These are phyloP conservation scores for Microthlaspi erraticum DNA, from an alignment of 345 rosid species.

Conservation along the genomic window DNA sequence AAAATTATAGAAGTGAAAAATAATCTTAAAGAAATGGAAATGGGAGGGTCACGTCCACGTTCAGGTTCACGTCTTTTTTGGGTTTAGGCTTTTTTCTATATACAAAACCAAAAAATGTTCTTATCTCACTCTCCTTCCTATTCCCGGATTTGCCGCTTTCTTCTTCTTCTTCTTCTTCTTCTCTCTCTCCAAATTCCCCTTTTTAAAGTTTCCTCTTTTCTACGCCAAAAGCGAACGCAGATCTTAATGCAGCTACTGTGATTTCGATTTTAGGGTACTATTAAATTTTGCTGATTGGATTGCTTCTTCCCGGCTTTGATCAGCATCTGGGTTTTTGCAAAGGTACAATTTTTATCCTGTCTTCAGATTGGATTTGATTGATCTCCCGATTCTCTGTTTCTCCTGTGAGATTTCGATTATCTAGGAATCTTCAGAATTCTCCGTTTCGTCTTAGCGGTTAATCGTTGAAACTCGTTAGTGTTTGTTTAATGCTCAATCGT, in stretches of 20 bases:
- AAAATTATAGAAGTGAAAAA: not conserved
- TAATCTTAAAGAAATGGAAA: not conserved
- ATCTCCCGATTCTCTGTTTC: conserved; percentile 22
- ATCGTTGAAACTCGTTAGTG: conserved; percentile 36
- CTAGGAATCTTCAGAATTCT: conserved; percentile 18
- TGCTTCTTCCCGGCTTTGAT: conserved; percentile 29
- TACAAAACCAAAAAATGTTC: conserved; percentile 36
- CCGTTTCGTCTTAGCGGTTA: conserved; percentile 7
- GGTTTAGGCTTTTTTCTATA: conserved; percentile 10
- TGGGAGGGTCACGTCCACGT: conserved; percentile 35
- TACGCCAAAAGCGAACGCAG: conserved; percentile 41
- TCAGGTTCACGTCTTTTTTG: conserved; percentile 33
- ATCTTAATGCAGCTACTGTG: conserved; percentile 42
- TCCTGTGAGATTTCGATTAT: conserved; percentile 28
- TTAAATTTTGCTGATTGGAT: conserved; percentile 3
- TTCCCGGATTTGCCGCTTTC: conserved; percentile 49
- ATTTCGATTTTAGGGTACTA: conserved; percentile 21
- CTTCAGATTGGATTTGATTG: conserved; percentile 19
- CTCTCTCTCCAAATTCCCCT: conserved; percentile 17
- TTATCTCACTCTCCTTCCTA: conserved; percentile 36
- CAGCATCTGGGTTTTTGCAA: conserved; percentile 43
- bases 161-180: conserved; percentile 18
- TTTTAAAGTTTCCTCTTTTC: conserved; percentile 37
- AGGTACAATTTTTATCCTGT: conserved; percentile 33
- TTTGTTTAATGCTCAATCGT: conserved; percentile 25